A percentile compares a stretch with the other conserved stretches of the same genome.
Conservation (phyloP, 2,329 filamentous ascomycete genomes). For the Dothistroma septosporum region DNA sequence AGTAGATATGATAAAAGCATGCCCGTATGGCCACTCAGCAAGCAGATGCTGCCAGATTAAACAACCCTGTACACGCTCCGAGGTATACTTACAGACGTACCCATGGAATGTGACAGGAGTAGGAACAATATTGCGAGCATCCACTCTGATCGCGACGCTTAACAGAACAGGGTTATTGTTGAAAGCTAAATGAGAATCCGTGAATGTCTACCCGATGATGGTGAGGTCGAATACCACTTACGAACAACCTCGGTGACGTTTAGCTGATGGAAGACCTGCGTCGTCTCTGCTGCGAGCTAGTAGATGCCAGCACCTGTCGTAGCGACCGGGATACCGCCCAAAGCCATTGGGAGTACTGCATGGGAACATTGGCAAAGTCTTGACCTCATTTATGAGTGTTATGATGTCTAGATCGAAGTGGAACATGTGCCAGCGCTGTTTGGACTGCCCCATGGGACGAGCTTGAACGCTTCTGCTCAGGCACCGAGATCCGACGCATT, state of each 20-base stretch:
- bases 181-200: constrained; percentile 6
- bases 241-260: neutral
- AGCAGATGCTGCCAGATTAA: too few relatives aligned
- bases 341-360: constrained; percentile 14
- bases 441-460: constrained; percentile 17
- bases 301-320: constrained; percentile 18
- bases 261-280: constrained; percentile 17
- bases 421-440: constrained; percentile 9
- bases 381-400: neutral
- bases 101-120: constrained; percentile 15
- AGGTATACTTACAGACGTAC: constrained; percentile 6
- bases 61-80: too few relatives aligned
- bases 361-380: too few relatives aligned
- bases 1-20: too few relatives aligned
- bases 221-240: neutral
- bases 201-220: neutral
- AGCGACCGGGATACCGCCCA: constrained; percentile 15
- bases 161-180: constrained; percentile 14
- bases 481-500: constrained; percentile 7
- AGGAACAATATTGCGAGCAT: constrained; percentile 7
- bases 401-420: constrained; percentile 8
- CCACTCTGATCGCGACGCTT: constrained; percentile 10
- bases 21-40: too few relatives aligned
- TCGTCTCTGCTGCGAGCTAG: constrained; percentile 14
- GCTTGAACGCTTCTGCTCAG: constrained; percentile 5